Base-by-base conservation (phyloP, 176 grass and related monocot genomes). In the Neostapfia colusana region DNA sequence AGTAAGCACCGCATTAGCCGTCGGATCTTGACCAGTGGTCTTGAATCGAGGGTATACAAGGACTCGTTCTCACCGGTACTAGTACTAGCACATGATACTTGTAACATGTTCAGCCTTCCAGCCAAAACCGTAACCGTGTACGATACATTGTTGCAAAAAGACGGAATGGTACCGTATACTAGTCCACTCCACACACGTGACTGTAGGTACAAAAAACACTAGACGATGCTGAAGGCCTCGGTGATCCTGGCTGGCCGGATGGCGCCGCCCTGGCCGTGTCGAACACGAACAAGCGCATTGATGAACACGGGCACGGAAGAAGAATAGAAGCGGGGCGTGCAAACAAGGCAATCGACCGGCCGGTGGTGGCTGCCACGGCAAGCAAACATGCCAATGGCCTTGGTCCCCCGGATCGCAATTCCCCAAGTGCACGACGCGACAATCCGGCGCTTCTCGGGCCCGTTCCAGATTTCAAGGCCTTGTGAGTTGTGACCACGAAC, bases 201-300 rank as follows among this genome's bases (percentile, higher is more conserved):
- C 14, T 16, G 60, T 34, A 56, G 6, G 42, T 44, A 54, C 51
- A 10, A 17, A 17, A 26, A 63, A 63, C 60, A 17, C 28, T 35
- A 35, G 28, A 40, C 6, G 51, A 55, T 17, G 49, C 17, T 0
- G 56, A 62, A 46, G 4, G 60, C 43, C 60, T 77, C 3, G 42
- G 2, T 2, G 21, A 36, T 63, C 72, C 84, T 70, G 46, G 73
- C 72, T 86, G 85, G 72, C 48, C 11, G 14, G 74, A 78, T 79
- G 10, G 76, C 68, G 38, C 40, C n/a, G 35, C n/a, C 25, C 13
- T 0, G 77, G 23, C 23, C 51, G 40, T 23, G 74, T 35, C 17
- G n/a, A 17, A 10, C n/a, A 3, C 11, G 36, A 76, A 39, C 84
- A 57, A 11, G 16, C 0, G 49, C 79, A 82, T 51, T 59, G 60